Evolutionary conservation across 2,329 filamentous ascomycete species (phyloP), one percentile per base, ranked within the genome.

Genomic region (Herpotrichia juniperi): DNA sequence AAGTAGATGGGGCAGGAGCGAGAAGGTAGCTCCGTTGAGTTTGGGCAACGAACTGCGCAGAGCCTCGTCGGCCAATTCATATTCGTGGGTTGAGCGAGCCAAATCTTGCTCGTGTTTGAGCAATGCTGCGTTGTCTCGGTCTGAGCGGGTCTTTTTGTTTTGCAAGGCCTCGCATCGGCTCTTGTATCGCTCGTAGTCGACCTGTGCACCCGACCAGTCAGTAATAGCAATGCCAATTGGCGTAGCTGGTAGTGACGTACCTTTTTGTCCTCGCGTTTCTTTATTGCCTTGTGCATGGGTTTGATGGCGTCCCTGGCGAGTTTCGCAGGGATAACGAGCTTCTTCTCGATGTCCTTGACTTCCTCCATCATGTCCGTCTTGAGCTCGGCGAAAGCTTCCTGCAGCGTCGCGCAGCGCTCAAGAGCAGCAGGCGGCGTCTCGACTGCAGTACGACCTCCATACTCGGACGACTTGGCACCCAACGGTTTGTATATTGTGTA

Each of bases 181-280:
- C 71, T 90, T 86, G 60, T 87, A 87, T 61, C 89, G 85, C 74
- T 96, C 91, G 67, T 87, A 94, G 69, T 96, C 91, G 53, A 93
- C 71, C 81, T 87, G 61, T 28, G 24, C 37, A 47, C 10, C 24
- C 10, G 21, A n/a, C n/a, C 42, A n/a, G 54, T 66, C 25, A 68
- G 59, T 34, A 24, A 22, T 6, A 16, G 21, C 11, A 10, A 16
- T 19, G 19, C 7, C 14, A 35, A 16, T 12, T 17, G 17, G 28
- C 9, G 19, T 17, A 1, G 14, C 7, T 51, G 59, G 8, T 19
- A 21, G 17, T 16, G 11, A 35, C 67, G 9, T 53, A 83, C 81
- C 76, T 91, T 87, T 74, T 87, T 90, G 64, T 93, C 89, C 68
- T 94, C 90, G 42, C 91, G 81, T 73, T 91, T 92, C 76, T 93